Evolutionary conservation across 1,139 yeast species (phyloP), one percentile per base, ranked within the genome.

Genomic region (Suhomyces bribrorum): DNA sequence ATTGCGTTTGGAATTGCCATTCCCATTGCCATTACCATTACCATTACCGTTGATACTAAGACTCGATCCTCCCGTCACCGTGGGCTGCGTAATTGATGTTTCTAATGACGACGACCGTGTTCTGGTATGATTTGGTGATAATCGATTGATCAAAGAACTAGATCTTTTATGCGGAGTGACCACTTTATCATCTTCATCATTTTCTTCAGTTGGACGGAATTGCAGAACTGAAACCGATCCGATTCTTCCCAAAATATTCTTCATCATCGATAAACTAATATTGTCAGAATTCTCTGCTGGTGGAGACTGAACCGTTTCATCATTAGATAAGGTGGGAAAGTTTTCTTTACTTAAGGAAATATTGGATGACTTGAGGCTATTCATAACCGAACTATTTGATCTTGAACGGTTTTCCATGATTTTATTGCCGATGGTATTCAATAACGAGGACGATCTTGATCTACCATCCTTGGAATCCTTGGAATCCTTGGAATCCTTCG

Each of bases 81-180:
- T 31, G 7, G 28, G 35, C 26, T 35, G 32, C 7, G 24, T 17
- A 13, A 14, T 23, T 5, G 36, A 26, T 7, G 38, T 40, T 25
- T 68, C 73, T 18, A 68, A 49, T 1, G 75, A 69, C 4, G 70
- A 64, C 1, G 74, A 66, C 31, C 75, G 50, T 8, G 73, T 64
- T 34, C 74, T 49, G 2, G 66, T 50, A 40, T 61, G 66, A 35
- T 52, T 59, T 7, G 73, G 73, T 7, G 73, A 64, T 13, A 64
- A 32, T 36, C 53, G 49, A 29, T 55, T 64, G 14, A 66, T 56
- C 13, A 66, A 46, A 0, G 69, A 59, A 12, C 52, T 46, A 2
- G 66, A 55, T 29, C 66, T 48, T 34, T 48, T 55, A 28, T 56
- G 56, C 3, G 50, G 48, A 4, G 47, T 36, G 20, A 32, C 29